phyloP scores from a whole-genome alignment of 2,329 filamentous ascomycete species.

The Byssochlamys sp. region DNA sequence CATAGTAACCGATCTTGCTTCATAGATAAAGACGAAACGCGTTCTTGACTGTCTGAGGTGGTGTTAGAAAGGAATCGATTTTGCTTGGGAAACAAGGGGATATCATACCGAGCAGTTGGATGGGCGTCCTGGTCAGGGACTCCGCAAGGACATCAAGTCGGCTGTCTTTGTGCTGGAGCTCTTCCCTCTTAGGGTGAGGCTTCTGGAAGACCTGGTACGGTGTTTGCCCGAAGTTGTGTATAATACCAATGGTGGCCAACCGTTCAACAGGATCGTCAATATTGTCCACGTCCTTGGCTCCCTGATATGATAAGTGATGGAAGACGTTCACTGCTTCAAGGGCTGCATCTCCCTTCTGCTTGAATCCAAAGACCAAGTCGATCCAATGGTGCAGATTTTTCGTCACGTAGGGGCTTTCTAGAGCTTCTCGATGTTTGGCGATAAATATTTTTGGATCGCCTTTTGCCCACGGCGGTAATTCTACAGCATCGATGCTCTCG shows the following conservation, averaged over 20 bases:
- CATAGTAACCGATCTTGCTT: conserved; percentile 77
- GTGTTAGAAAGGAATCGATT: conserved; percentile 3
- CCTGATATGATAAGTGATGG: conserved; percentile 88
- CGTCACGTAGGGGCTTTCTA: conserved; percentile 88
- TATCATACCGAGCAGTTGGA: conserved; percentile 58
- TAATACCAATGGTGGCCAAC: conserved; percentile 82
- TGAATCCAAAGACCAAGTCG: conserved; percentile 85
- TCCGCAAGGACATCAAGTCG: conserved; percentile 71
- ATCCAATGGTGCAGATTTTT: conserved; percentile 89
- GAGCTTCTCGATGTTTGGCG: conserved; percentile 83
- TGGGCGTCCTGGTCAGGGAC: conserved; percentile 65
- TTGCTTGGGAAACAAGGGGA: neutral
- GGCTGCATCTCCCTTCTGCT: conserved; percentile 86
- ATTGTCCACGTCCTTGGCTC: conserved; percentile 80
- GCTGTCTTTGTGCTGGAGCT: conserved; percentile 52
- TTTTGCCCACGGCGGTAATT: conserved; percentile 92
- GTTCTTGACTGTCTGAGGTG: conserved; percentile 57
- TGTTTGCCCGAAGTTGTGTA: conserved; percentile 97
- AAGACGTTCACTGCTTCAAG: conserved; percentile 90
- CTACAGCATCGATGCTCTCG: conserved; percentile 71
- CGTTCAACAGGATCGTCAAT: conserved; percentile 83
- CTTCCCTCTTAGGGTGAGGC: conserved; percentile 67
- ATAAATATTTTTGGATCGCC: conserved; percentile 93
- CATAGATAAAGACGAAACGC: conserved; percentile 66
- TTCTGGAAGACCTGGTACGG: conserved; percentile 86